phyloP scores from a whole-genome alignment of 805 yeast species.

The Pichia cabralensis region DNA sequence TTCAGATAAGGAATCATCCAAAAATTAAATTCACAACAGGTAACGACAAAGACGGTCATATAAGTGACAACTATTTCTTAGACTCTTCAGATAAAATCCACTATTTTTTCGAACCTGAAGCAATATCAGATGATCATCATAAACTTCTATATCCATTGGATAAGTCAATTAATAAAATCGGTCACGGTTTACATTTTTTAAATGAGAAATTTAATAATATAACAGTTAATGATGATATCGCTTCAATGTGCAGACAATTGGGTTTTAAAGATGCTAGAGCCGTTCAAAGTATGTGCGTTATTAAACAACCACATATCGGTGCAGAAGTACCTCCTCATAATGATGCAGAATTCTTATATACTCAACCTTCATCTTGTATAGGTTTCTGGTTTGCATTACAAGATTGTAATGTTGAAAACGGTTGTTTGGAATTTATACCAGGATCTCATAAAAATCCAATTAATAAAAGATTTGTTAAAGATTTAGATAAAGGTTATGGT shows the following conservation, averaged over 20 bases:
- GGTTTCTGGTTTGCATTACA: conserved; percentile 82
- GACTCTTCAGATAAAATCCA: conserved; percentile 59
- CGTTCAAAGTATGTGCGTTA: conserved; percentile 68
- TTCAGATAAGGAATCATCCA: conserved; percentile 54
- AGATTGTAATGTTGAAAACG: conserved; percentile 57
- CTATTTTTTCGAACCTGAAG: conserved; percentile 64
- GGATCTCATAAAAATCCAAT: conserved; percentile 58
- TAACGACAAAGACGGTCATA: conserved; percentile 37
- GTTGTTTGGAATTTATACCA: conserved; percentile 59
- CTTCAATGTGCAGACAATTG: conserved; percentile 41
- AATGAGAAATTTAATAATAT: conserved; percentile 38
- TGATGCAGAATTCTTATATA: conserved; percentile 64
- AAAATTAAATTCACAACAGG: conserved; percentile 57
- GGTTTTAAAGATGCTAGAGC: conserved; percentile 57
- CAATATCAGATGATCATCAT: conserved; percentile 38
- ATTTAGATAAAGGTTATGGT: conserved; percentile 38
- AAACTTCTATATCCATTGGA: conserved; percentile 41
- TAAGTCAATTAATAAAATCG: conserved; percentile 62
- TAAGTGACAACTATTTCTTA: conserved; percentile 66
- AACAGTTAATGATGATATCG: conserved; percentile 42
- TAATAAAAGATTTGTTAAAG: conserved; percentile 52
- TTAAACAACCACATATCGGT: conserved; percentile 67
- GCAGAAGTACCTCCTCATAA: conserved; percentile 72
- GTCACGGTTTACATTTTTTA: conserved; percentile 62
- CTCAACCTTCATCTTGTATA: conserved; percentile 59